Conservation (phyloP, 768 basidiomycete species). For the Rhodotorula kratochvilovae region DNA sequence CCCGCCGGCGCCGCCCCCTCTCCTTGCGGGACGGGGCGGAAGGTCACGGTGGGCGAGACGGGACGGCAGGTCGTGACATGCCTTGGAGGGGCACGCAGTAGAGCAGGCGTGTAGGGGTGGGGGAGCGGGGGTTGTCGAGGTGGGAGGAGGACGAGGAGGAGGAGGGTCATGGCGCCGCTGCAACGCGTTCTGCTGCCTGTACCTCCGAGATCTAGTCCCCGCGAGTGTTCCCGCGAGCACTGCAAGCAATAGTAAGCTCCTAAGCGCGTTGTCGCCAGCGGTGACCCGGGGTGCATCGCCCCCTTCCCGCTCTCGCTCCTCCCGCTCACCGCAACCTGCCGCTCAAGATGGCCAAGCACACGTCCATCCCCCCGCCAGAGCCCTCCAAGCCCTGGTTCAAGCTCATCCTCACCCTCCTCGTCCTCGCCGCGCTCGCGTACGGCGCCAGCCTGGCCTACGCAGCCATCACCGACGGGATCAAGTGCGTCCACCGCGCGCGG, state of each 20-base stretch:
- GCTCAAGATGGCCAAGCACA: not conserved
- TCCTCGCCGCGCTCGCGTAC: slow-evolving; percentile 1
- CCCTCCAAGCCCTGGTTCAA: slow-evolving; percentile 14
- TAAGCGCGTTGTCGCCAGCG: no score
- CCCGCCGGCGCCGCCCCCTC: not conserved
- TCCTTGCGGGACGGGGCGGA: not conserved
- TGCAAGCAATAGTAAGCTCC: no score
- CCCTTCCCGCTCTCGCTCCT: not conserved
- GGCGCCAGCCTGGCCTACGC: not conserved
- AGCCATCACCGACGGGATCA: slow-evolving; percentile 5
- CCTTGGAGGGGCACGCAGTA: not conserved
- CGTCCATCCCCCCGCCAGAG: not conserved
- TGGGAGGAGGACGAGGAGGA: not conserved
- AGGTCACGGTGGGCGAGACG: not conserved
- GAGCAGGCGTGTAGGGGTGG: not conserved
- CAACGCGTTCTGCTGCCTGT: no score
- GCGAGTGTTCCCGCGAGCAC: no score
- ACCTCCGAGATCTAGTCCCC: no score
- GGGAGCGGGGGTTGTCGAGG: not conserved
- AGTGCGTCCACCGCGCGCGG: not conserved
- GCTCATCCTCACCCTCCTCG: slow-evolving; percentile 13
- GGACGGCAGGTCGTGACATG: slow-evolving; percentile 10
- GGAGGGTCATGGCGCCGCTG: no score
- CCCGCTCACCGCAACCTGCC: not conserved
- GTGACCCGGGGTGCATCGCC: no score